phyloP scores from a whole-genome alignment of 176 grass and related monocot species.

The Alloteropsis semialata region DNA sequence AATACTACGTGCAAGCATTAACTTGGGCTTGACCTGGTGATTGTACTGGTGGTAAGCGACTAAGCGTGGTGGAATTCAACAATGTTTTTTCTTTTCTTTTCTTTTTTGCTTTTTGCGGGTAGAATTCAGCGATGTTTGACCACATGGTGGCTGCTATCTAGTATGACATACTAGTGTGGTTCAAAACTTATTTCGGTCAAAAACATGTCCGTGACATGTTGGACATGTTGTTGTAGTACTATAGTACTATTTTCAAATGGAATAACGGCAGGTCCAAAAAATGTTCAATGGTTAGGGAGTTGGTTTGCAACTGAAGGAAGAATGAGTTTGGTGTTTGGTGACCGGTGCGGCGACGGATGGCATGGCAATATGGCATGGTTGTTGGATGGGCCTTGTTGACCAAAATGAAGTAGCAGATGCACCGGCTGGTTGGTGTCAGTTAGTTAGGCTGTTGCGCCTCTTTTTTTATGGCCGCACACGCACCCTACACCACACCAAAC shows the following conservation, averaged over 20 bases:
- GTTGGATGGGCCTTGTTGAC: background rate
- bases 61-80: background rate
- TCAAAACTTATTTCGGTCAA: background rate
- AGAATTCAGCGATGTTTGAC: conserved; percentile 24
- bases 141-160: no score
- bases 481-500: background rate
- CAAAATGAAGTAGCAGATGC: background rate
- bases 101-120: no score
- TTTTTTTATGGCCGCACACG: background rate
- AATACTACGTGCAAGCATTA: conserved; percentile 51
- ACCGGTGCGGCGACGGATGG: background rate
- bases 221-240: no score
- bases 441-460: background rate
- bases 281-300: no score
- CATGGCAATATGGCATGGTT: no score
- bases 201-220: background rate
- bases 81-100: no score
- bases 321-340: background rate
- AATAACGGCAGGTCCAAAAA: no score
- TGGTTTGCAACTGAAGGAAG: background rate
- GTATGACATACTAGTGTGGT: background rate
- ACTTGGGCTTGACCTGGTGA: conserved; percentile 34
- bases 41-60: background rate
- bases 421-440: background rate
- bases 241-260: no score